These are phyloP conservation scores for Pluteus cervinus DNA, from an alignment of 768 basidiomycete genomes.

Conservation along the genomic window DNA sequence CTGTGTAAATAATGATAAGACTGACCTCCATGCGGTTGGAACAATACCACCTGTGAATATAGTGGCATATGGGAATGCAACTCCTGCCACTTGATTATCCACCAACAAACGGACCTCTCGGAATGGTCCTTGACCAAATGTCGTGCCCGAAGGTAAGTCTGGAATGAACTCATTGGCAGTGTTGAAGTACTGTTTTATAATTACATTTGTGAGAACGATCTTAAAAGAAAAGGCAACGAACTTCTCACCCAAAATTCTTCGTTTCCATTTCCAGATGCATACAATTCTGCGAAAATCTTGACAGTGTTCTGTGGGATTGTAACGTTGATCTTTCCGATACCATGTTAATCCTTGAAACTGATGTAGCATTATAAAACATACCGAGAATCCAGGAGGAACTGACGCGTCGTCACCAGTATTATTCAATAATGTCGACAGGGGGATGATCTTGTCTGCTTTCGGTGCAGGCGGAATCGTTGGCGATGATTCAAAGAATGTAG, in stretches of 20 bases:
- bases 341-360: background rate
- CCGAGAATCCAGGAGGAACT: slow-evolving; percentile 70
- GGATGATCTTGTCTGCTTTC: slow-evolving; percentile 60
- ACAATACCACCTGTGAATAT: slow-evolving; percentile 75
- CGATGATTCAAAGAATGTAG: slow-evolving; percentile 68
- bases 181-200: slow-evolving; percentile 54
- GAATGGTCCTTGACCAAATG: slow-evolving; percentile 41
- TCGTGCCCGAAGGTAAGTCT: slow-evolving; percentile 41
- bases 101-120: slow-evolving; percentile 42
- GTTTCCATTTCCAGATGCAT: slow-evolving; percentile 53
- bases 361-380: slow-evolving; percentile 17
- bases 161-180: slow-evolving; percentile 52
- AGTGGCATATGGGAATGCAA: slow-evolving; percentile 46
- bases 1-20: background rate
- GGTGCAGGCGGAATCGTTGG: slow-evolving; percentile 47
- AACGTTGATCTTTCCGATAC: slow-evolving; percentile 50
- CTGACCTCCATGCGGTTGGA: slow-evolving; percentile 63
- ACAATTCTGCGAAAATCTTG: slow-evolving; percentile 62
- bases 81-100: slow-evolving; percentile 40
- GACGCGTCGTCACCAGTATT: slow-evolving; percentile 67
- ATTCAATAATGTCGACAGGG: slow-evolving; percentile 59
- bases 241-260: slow-evolving; percentile 78
- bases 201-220: slow-evolving; percentile 1
- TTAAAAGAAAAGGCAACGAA: background rate
- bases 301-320: slow-evolving; percentile 68